Percentiles rank a stretch among this genome's conserved stretches.
Conservation (phyloP, 2,329 filamentous ascomycete species). For the Didymella keratinophila region DNA sequence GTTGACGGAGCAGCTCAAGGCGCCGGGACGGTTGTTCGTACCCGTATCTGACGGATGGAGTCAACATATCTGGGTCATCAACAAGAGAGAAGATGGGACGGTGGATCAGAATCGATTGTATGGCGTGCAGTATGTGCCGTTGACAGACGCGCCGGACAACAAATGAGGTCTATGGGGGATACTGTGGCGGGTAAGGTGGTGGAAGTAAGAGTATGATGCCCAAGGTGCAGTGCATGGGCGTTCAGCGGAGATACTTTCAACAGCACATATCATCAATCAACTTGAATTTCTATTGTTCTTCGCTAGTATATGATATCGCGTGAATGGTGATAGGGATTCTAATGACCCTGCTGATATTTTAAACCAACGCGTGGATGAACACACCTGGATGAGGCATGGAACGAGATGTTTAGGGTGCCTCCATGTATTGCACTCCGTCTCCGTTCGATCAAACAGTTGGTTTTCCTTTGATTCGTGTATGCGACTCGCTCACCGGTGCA, state of each 20-base stretch:
- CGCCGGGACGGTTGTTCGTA: conserved; percentile 83
- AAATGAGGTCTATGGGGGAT: not conserved
- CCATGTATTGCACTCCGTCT: too few relatives aligned
- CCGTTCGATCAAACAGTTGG: too few relatives aligned
- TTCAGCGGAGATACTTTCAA: conserved; percentile 6
- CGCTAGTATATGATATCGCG: too few relatives aligned
- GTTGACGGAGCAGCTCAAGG: conserved; percentile 77
- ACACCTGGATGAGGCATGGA: too few relatives aligned
- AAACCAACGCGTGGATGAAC: too few relatives aligned
- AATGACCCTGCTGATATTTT: too few relatives aligned
- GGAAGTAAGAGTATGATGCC: too few relatives aligned
- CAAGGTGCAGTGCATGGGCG: not conserved
- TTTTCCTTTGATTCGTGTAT: too few relatives aligned
- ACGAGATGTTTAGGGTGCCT: too few relatives aligned
- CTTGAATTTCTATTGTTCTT: too few relatives aligned
- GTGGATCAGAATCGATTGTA: conserved; percentile 65
- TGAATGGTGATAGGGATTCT: too few relatives aligned
- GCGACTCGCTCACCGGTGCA: too few relatives aligned
- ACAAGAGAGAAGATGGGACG: conserved; percentile 72
- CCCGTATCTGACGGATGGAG: conserved; percentile 66
- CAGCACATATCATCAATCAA: conserved; percentile 10
- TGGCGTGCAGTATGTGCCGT: conserved; percentile 77
- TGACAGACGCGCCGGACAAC: conserved; percentile 70
- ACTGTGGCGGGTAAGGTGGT: conserved; percentile 3
- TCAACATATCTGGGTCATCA: conserved; percentile 77